Conservation (phyloP, 208 protist genomes). For the Leishmania gerbilli region DNA sequence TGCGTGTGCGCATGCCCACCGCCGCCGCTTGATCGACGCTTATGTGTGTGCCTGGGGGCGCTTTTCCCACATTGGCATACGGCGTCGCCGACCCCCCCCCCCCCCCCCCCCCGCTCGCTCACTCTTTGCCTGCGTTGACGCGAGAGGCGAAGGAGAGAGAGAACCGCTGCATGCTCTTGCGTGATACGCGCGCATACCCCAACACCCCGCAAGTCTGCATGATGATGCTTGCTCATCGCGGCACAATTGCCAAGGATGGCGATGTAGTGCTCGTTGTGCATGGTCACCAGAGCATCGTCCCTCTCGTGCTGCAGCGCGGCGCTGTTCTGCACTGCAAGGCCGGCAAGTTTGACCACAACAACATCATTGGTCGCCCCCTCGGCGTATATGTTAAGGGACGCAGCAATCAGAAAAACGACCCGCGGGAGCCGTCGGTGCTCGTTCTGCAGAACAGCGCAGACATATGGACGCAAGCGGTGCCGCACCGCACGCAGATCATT, state of each 20-base stretch:
- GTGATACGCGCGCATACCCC: neutral
- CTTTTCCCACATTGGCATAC: too few species aligned
- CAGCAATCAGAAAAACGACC: constrained; percentile 67
- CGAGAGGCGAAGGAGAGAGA: neutral
- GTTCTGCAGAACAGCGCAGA: constrained; percentile 87
- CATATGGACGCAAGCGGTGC: constrained; percentile 89
- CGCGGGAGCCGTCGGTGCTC: constrained; percentile 45
- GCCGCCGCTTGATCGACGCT: neutral
- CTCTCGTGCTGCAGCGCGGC: constrained; percentile 60
- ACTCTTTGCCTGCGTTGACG: neutral
- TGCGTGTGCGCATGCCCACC: neutral
- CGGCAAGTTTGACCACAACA: constrained; percentile 81
- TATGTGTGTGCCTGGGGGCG: neutral
- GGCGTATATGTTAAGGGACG: constrained; percentile 61
- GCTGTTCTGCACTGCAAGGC: constrained; percentile 80
- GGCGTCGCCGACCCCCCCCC: neutral
- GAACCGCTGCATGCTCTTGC: neutral
- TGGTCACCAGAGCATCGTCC: constrained; percentile 65
- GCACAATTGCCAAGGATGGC: constrained; percentile 58
- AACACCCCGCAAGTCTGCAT: neutral
- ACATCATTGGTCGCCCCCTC: constrained; percentile 77
- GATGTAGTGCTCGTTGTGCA: constrained; percentile 80
- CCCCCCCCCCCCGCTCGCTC: neutral
- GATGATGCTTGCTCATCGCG: constrained; percentile 53
- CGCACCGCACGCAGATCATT: constrained; percentile 93